Evolutionary conservation across 148 eudicot genomes (phyloP).

Genomic region (Euryodendron excelsum): DNA sequence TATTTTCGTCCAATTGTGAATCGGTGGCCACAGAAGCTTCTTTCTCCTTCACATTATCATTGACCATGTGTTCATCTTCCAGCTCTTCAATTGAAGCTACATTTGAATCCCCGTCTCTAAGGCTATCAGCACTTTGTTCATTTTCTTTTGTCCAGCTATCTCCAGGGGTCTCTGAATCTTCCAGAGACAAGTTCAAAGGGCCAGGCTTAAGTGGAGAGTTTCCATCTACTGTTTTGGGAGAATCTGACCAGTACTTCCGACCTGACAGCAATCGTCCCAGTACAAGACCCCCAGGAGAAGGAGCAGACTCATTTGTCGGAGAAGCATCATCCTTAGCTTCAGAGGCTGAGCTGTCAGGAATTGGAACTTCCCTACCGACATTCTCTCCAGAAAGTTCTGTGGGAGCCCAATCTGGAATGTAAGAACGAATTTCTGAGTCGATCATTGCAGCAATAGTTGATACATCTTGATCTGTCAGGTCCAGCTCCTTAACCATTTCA

Average conservation of each 20-base stretch:
- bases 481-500: conserved; percentile 97
- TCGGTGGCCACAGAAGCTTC: not conserved
- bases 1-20: conserved; percentile 2
- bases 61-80: conserved; percentile 11
- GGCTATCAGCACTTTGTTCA: conserved; percentile 17
- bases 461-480: conserved; percentile 85
- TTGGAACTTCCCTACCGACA: conserved; percentile 15
- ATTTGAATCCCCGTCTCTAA: conserved; percentile 17
- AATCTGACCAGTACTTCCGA: conserved; percentile 76
- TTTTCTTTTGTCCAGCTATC: conserved; percentile 28
- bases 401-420: conserved; percentile 82
- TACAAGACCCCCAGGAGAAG: conserved; percentile 31
- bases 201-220: conserved; percentile 41
- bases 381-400: conserved; percentile 43
- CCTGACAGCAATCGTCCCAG: conserved; percentile 79
- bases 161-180: conserved; percentile 17
- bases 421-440: conserved; percentile 66
- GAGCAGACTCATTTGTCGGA: conserved; percentile 36
- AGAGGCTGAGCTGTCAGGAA: conserved; percentile 26
- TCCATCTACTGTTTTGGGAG: conserved; percentile 42
- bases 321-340: conserved; percentile 29
- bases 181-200: conserved; percentile 33
- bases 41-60: conserved; percentile 1
- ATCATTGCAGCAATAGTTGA: conserved; percentile 79
- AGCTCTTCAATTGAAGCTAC: conserved; percentile 14